Base-by-base conservation (phyloP, 805 yeast species). In the Candida ovalis region DNA sequence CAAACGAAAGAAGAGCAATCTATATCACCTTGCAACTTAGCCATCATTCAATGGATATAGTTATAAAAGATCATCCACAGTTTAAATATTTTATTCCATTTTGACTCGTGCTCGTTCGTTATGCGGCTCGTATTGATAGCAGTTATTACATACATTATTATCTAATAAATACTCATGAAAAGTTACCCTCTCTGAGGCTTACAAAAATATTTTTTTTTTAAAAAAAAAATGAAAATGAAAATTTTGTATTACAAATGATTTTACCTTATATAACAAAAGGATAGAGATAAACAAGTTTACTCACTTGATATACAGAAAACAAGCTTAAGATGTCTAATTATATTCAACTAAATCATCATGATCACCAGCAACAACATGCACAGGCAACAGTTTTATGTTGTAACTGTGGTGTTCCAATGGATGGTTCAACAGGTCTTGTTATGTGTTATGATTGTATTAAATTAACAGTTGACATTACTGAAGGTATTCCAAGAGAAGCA, bases 371-470 rank as follows among this genome's bases (percentile, higher is more conserved):
- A 10, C 54, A 51, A 10, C 59, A 58, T 13, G 52, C 53, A 37
- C 59, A 57, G 39, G 95, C 97, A 30, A 94, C 98, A 1, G 94
- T 94, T 51, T 80, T 94, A 49, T 94, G 99, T 76, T 90, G 96
- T 71, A 89, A 88, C 84, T 94, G 99, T 84, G 98, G 98, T 71
- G 88, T 86, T 48, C 97, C 98, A 40, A 88, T 94, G 80, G 98
- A 94, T 65, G 98, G 98, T 40, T 88, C 97, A 22, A 72, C 81
- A 23, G 96, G 97, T 13, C 72, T 91, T 48, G 96, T 90, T 24
- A 89, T 92, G 96, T 94, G 99, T 73, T 84, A 88, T 75, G 98
- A 94, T 70, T 94, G 99, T 81, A 88, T 94, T 65, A 88, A 89
- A 68, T 73, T 92, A 62, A 89, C 89, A 2, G 94, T 89, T 50